Evolutionary conservation across 805 yeast genomes (phyloP), one percentile per base, ranked within the genome.

Genomic region (Helenozyma rhizophorensis): DNA sequence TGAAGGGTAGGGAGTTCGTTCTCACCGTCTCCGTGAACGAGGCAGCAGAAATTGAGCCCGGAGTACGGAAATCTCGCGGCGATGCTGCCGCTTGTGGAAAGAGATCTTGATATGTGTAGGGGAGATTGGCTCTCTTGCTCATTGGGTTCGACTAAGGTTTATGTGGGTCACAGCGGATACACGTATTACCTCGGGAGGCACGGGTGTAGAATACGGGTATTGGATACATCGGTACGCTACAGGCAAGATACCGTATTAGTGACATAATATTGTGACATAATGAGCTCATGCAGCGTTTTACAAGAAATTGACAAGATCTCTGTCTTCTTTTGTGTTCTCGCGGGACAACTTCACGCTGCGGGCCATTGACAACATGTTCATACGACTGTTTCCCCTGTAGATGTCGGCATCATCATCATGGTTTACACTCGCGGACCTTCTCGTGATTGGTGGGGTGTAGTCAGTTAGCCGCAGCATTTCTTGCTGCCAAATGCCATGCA

Each of bases 21-120:
- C 48, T 36, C 14, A 42, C 34, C 14, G 46, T 32, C n/a, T 44
- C 48, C 16, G 47, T 26, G 32, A 45, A 43, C 9, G 62, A 56
- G 7, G 54, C 58, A 11, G 57, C 53, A 17, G 53, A 33, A 23
- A 45, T 38, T 8, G 53, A 31, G 12, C 41, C 40, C 2, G 51
- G 51, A 9, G 49, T 39, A 11, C 39, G 31, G n/a, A 23, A 32
- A 25, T 34, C 28, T 12, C 38, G 43, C 18, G 48, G 30, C 16
- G 39, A 21, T 7, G 40, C 21, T 32, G 27, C 39, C 7, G 47
- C 42, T 27, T 53, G 62, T 6, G 68, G 70, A 33, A 64, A 60
- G 19, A 65, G 50, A 36, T 65, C 71, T 45, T 65, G 68, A n/a
- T 68, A 59, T 9, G 62, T 58, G 43, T 62, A 65, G 7, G 71